A percentile compares a stretch with the other conserved stretches of the same genome.
Evolutionary conservation across 768 basidiomycete species (phyloP).

Genomic region (Saitozyma podzolica): DNA sequence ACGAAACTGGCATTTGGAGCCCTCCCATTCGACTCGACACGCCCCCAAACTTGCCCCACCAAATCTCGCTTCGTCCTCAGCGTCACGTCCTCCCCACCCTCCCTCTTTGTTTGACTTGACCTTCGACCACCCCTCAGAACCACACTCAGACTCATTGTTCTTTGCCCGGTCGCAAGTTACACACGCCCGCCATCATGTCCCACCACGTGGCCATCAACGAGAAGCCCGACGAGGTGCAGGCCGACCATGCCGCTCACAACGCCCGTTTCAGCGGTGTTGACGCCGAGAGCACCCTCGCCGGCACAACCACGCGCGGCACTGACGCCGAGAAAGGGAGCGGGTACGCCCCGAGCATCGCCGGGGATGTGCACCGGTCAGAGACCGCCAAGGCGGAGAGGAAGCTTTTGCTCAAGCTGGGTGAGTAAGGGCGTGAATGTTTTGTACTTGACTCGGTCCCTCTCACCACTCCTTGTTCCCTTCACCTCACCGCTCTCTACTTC

Average conservation of each 20-base stretch:
- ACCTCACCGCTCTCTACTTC: too few species aligned
- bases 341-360: conserved; percentile 26
- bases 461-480: too few species aligned
- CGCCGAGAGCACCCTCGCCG: conserved; percentile 1
- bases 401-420: conserved; percentile 41
- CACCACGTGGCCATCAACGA: conserved; percentile 10
- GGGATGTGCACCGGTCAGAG: conserved; percentile 8
- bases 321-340: conserved; percentile 35
- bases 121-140: background rate
- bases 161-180: background rate
- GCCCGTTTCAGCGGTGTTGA: background rate
- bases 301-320: conserved; percentile 21
- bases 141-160: background rate
- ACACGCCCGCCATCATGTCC: conserved; percentile 8
- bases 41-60: too few species aligned
- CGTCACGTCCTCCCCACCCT: too few species aligned
- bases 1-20: too few species aligned
- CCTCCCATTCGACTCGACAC: too few species aligned
- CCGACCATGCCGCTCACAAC: background rate
- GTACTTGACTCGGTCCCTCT: too few species aligned
- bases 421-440: conserved; percentile 6
- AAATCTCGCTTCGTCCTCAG: too few species aligned
- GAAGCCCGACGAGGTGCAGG: conserved; percentile 9
- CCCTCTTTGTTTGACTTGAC: too few species aligned
- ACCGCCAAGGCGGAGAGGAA: conserved; percentile 33